These are phyloP conservation scores for Rhizoctonia solani DNA, from an alignment of 1,284 basidiomycete species.

Conservation along the genomic window DNA sequence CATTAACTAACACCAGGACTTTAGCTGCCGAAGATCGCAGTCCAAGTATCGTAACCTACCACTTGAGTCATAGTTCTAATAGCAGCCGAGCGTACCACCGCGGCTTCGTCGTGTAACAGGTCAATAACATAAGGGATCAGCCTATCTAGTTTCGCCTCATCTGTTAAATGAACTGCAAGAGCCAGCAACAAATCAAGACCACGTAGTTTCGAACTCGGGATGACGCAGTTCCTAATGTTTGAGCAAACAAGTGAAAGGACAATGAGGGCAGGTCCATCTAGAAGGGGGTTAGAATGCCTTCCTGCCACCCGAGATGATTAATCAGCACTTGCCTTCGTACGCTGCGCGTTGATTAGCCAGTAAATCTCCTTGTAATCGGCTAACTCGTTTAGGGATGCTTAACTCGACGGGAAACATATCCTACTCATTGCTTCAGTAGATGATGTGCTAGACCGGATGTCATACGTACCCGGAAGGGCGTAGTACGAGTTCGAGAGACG, in stretches of 20 bases:
- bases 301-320: no score
- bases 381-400: slow-evolving; percentile 64
- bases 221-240: slow-evolving; percentile 85
- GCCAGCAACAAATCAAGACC: slow-evolving; percentile 89
- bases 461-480: slow-evolving; percentile 62
- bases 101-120: slow-evolving; percentile 82
- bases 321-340: slow-evolving; percentile 56
- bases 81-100: slow-evolving; percentile 78
- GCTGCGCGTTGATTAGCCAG: slow-evolving; percentile 58
- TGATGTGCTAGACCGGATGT: neutral
- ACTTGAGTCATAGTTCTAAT: slow-evolving; percentile 83
- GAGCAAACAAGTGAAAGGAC: slow-evolving; percentile 85
- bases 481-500: slow-evolving; percentile 50
- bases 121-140: slow-evolving; percentile 92
- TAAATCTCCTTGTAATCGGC: slow-evolving; percentile 53
- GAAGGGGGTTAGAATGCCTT: neutral
- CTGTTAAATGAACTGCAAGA: slow-evolving; percentile 80
- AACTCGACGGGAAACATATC: slow-evolving; percentile 78
- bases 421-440: slow-evolving; percentile 46
- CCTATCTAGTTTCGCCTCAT: slow-evolving; percentile 94
- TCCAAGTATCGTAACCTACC: slow-evolving; percentile 53
- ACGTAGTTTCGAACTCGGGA: slow-evolving; percentile 85
- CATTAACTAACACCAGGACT: slow-evolving; percentile 61
- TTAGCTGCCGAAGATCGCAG: neutral
- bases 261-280: slow-evolving; percentile 80